Conservation (phyloP, 148 eudicot species). For the Camellia lanceoleosa region DNA sequence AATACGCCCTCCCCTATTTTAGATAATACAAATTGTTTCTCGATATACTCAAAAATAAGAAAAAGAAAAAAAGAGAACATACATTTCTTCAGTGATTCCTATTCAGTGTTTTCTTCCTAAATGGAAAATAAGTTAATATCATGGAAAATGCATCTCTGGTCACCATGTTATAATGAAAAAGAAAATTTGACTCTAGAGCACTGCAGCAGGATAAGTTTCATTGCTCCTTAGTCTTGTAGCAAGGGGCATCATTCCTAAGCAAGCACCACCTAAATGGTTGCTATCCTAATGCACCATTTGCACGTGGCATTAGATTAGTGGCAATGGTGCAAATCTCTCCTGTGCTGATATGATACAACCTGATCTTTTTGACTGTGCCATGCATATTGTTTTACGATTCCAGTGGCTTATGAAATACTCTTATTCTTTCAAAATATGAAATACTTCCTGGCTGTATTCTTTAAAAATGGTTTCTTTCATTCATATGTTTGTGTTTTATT, state of each 20-base stretch:
- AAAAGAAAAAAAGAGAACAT: too few relatives aligned
- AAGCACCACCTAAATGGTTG: not conserved
- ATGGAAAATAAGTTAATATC: too few relatives aligned
- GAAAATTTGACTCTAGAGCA: not conserved
- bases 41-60: too few relatives aligned
- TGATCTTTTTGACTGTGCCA: not conserved
- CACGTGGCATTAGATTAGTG: not conserved
- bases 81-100: not conserved
- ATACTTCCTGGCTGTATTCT: not conserved
- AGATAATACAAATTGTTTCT: too few relatives aligned
- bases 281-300: not conserved
- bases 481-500: not conserved
- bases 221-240: not conserved
- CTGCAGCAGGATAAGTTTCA: not conserved
- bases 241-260: not conserved
- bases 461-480: not conserved
- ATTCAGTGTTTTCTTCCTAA: not conserved
- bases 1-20: too few relatives aligned
- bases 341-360: not conserved
- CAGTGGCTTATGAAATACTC: slow-evolving; percentile 6
- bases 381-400: not conserved
- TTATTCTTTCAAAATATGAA: not conserved
- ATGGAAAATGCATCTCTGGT: too few relatives aligned
- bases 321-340: not conserved
- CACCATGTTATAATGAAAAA: too few relatives aligned